Conservation (phyloP, 495 filamentous ascomycete species). For the Penicillium malachiteum region DNA sequence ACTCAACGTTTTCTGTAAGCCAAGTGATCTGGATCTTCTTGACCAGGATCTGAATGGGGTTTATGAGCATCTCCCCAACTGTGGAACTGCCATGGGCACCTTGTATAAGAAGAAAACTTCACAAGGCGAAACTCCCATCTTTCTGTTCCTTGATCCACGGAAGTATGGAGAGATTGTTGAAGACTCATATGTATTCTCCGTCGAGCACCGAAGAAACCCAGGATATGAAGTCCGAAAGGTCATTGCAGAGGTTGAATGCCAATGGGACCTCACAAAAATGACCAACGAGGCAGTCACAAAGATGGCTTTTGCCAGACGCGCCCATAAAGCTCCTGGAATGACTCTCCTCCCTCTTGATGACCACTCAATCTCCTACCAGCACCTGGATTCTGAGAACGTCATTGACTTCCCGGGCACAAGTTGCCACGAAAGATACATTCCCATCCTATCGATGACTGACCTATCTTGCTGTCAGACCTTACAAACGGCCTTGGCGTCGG, state of each 20-base stretch:
- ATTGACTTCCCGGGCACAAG: background rate
- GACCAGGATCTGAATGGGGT: conserved; percentile 50
- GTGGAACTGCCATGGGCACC: conserved; percentile 63
- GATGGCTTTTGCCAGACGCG: conserved; percentile 6
- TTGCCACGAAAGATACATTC: conserved; percentile 29
- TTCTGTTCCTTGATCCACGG: conserved; percentile 64
- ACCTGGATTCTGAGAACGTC: background rate
- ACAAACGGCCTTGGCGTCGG: no score
- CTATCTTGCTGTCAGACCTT: no score
- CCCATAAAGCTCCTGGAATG: background rate
- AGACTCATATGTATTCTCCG: conserved; percentile 67
- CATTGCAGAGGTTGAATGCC: conserved; percentile 47
- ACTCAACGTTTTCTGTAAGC: conserved; percentile 31
- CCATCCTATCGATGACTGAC: background rate
- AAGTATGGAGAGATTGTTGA: conserved; percentile 41
- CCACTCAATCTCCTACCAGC: background rate
- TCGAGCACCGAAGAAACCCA: conserved; percentile 48
- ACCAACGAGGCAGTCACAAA: no score
- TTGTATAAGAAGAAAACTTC: conserved; percentile 48
- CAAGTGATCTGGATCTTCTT: conserved; percentile 28
- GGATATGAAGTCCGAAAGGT: conserved; percentile 53
- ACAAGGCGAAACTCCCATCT: conserved; percentile 35
- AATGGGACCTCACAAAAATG: no score
- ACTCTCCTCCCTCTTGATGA: background rate
- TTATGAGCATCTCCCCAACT: conserved; percentile 58